Conservation (phyloP, 2,329 filamentous ascomycete genomes). For the Paracoccidioides brasiliensis region DNA sequence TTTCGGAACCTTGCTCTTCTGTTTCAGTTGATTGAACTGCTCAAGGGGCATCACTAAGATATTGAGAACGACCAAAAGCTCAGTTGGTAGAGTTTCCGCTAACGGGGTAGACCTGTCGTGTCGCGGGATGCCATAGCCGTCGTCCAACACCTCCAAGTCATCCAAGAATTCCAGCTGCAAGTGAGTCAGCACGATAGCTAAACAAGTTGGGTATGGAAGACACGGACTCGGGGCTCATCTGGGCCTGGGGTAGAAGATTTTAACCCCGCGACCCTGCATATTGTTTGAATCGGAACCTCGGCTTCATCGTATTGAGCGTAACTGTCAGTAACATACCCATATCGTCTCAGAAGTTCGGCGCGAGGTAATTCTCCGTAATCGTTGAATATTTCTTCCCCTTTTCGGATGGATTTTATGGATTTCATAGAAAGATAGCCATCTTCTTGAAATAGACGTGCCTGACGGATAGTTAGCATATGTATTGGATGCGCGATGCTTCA, state of each 20-base stretch:
- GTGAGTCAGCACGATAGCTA: constrained; percentile 8
- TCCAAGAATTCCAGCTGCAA: constrained; percentile 42
- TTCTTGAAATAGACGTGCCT: constrained; percentile 50
- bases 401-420: constrained; percentile 52
- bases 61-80: constrained; percentile 27
- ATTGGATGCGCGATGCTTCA: neutral
- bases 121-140: constrained; percentile 52
- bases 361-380: constrained; percentile 79
- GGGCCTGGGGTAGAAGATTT: constrained; percentile 15
- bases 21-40: constrained; percentile 21
- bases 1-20: constrained; percentile 27
- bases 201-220: neutral
- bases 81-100: constrained; percentile 25
- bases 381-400: constrained; percentile 69
- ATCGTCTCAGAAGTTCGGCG: constrained; percentile 67
- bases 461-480: neutral
- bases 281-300: constrained; percentile 54
- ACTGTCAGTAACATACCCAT: constrained; percentile 72
- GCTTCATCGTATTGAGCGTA: constrained; percentile 72
- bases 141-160: constrained; percentile 53
- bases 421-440: constrained; percentile 54
- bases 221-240: constrained; percentile 21
- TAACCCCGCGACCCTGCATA: constrained; percentile 35
- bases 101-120: constrained; percentile 18
- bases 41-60: constrained; percentile 21